phyloP scores from a whole-genome alignment of 1,139 yeast species.

The Spathaspora sp. region DNA sequence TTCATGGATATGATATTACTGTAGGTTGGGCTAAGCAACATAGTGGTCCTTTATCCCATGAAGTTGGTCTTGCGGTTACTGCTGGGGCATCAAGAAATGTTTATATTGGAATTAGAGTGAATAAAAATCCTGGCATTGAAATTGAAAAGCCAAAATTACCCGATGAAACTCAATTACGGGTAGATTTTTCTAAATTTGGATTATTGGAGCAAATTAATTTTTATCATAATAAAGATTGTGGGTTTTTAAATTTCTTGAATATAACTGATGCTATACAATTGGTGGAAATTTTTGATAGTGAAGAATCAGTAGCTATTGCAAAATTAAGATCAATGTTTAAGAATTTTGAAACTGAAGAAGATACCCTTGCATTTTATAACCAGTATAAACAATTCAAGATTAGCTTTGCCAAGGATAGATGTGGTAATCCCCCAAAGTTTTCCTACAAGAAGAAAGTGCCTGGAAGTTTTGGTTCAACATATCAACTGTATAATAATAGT shows the following conservation, averaged over 20 bases:
- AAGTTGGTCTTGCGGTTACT: constrained; percentile 43
- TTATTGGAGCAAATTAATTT: constrained; percentile 48
- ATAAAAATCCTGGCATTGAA: constrained; percentile 17
- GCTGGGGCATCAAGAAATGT: constrained; percentile 53
- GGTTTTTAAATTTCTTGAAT: constrained; percentile 44
- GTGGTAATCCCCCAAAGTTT: constrained; percentile 49
- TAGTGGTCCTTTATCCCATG: constrained; percentile 40
- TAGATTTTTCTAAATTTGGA: constrained; percentile 42
- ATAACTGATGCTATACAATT: constrained; percentile 39
- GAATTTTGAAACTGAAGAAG: constrained; percentile 20
- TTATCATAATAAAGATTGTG: constrained; percentile 46
- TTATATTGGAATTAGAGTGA: constrained; percentile 41
- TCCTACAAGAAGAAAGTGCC: constrained; percentile 34
- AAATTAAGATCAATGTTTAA: constrained; percentile 9
- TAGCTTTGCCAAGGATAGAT: constrained; percentile 48
- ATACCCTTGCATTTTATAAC: constrained; percentile 35
- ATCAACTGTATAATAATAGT: constrained; percentile 13
- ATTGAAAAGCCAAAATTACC: constrained; percentile 27
- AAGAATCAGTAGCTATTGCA: constrained; percentile 13
- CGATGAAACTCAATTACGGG: constrained; percentile 40
- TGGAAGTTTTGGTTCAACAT: constrained; percentile 12
- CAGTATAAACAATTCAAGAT: constrained; percentile 41
- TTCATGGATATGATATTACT: constrained; percentile 44
- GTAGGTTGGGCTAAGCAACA: constrained; percentile 51
- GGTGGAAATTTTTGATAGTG: constrained; percentile 33